phyloP scores from a whole-genome alignment of 345 rosid genomes.

The Durio zibethinus region DNA sequence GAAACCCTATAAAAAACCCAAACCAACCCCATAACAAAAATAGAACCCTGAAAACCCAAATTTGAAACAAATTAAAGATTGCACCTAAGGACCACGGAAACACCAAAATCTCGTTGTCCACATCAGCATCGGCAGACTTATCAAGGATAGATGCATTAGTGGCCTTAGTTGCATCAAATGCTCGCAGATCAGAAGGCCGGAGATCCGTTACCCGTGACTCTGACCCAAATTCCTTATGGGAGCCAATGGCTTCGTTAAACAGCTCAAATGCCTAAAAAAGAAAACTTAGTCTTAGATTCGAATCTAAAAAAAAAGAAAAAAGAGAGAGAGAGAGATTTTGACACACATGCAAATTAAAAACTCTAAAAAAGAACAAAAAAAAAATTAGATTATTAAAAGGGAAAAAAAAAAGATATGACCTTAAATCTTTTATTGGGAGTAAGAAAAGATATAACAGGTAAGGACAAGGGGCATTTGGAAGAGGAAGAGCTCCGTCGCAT shows the following conservation, averaged over 20 bases:
- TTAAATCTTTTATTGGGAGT: constrained; percentile 66
- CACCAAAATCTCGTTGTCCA: constrained; percentile 43
- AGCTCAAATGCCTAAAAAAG: constrained; percentile 41
- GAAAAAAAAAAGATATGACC: constrained; percentile 30
- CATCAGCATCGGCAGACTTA: constrained; percentile 45
- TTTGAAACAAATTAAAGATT: constrained; percentile 15
- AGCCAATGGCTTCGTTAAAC: constrained; percentile 33
- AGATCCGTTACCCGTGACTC: constrained; percentile 53
- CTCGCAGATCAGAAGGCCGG: constrained; percentile 62
- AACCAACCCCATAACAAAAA: constrained; percentile 6
- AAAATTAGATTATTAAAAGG: neutral
- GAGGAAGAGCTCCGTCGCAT: constrained; percentile 88
- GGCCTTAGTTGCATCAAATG: constrained; percentile 34
- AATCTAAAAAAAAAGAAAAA: constrained; percentile 14
- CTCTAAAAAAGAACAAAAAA: neutral
- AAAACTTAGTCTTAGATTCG: constrained; percentile 15
- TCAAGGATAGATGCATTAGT: constrained; percentile 35
- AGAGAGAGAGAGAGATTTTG: too few relatives aligned
- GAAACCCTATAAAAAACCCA: neutral
- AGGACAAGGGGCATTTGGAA: constrained; percentile 59
- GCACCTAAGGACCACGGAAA: constrained; percentile 49
- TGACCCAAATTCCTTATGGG: constrained; percentile 49
- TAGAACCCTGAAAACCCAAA: constrained; percentile 27
- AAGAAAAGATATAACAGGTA: constrained; percentile 46
- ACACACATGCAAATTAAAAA: neutral